A percentile compares a stretch with the other conserved stretches of the same genome.
Evolutionary conservation across 805 yeast species (phyloP).

Genomic region (Candida sphagnicola): DNA sequence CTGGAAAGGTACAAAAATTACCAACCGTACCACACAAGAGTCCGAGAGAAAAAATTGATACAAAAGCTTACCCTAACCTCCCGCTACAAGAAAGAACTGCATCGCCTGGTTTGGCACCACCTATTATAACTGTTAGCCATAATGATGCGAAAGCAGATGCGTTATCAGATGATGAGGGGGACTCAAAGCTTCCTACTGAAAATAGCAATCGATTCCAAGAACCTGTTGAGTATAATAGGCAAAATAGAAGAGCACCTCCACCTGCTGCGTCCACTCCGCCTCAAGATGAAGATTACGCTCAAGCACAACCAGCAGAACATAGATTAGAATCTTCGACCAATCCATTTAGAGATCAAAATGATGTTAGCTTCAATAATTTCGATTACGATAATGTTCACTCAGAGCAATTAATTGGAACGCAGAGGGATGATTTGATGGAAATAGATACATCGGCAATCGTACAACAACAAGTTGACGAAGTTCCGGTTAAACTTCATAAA

Average conservation of each 20-base stretch:
- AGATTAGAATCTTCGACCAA: slow-evolving; percentile 3
- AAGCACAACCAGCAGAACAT: slow-evolving; percentile 9
- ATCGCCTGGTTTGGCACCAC: background rate
- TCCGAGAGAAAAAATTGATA: slow-evolving; percentile 2
- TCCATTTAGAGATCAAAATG: slow-evolving; percentile 3
- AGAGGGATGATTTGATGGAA: slow-evolving; percentile 1
- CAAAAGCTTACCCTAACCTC: slow-evolving; percentile 1
- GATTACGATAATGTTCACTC: slow-evolving; percentile 12
- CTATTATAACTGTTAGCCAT: background rate
- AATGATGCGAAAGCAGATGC: background rate
- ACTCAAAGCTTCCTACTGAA: slow-evolving; percentile 27
- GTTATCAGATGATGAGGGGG: slow-evolving; percentile 19
- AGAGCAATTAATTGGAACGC: slow-evolving; percentile 10
- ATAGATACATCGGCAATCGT: background rate
- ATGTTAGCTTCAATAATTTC: slow-evolving; percentile 8
- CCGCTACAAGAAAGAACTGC: slow-evolving; percentile 5
- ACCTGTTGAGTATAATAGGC: slow-evolving; percentile 19
- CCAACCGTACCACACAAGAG: slow-evolving; percentile 4
- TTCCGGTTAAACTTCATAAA: slow-evolving; percentile 12
- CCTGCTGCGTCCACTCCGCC: background rate
- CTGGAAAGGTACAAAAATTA: slow-evolving; percentile 2
- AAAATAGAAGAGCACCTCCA: slow-evolving; percentile 19
- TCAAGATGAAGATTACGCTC: slow-evolving; percentile 8
- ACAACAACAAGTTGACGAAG: slow-evolving; percentile 1
- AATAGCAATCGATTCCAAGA: slow-evolving; percentile 22